phyloP scores from a whole-genome alignment of 2,329 filamentous ascomycete species.

The Bipolaris cookei region DNA sequence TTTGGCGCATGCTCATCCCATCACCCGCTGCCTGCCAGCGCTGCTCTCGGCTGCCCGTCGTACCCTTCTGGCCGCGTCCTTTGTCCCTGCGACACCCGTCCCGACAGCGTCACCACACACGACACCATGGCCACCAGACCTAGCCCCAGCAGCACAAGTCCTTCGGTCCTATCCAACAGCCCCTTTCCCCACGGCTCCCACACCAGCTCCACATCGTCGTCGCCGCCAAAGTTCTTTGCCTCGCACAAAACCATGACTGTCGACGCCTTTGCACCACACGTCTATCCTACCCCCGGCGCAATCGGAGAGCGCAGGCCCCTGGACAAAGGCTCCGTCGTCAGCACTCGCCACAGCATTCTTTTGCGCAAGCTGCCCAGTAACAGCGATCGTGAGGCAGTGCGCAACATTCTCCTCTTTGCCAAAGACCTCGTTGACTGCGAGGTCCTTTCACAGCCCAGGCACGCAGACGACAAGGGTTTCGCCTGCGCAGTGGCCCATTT shows the following conservation, averaged over 20 bases:
- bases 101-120: slow-evolving; percentile 43
- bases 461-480: slow-evolving; percentile 63
- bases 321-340: slow-evolving; percentile 43
- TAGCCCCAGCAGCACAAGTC: slow-evolving; percentile 52
- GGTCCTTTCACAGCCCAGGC: slow-evolving; percentile 59
- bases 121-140: slow-evolving; percentile 50
- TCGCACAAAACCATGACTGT: slow-evolving; percentile 49
- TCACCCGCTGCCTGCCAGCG: slow-evolving; percentile 4
- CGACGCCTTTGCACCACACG: slow-evolving; percentile 51
- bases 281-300: slow-evolving; percentile 49
- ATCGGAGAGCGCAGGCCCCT: slow-evolving; percentile 51
- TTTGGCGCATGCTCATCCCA: slow-evolving; percentile 18
- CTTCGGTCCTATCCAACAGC: slow-evolving; percentile 49
- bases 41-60: slow-evolving; percentile 3
- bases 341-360: slow-evolving; percentile 52
- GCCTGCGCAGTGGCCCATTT: slow-evolving; percentile 66
- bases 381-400: slow-evolving; percentile 64
- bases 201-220: slow-evolving; percentile 51
- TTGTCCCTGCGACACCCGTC: slow-evolving; percentile 40
- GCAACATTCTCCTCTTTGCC: slow-evolving; percentile 69
- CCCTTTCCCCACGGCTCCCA: slow-evolving; percentile 49
- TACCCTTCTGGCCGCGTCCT: slow-evolving; percentile 26
- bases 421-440: slow-evolving; percentile 67
- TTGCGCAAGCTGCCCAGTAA: slow-evolving; percentile 66
- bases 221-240: slow-evolving; percentile 45